Evolutionary conservation across 805 yeast species (phyloP), one percentile per base, ranked within the genome.

Genomic region (Nakazawaea siamensis): DNA sequence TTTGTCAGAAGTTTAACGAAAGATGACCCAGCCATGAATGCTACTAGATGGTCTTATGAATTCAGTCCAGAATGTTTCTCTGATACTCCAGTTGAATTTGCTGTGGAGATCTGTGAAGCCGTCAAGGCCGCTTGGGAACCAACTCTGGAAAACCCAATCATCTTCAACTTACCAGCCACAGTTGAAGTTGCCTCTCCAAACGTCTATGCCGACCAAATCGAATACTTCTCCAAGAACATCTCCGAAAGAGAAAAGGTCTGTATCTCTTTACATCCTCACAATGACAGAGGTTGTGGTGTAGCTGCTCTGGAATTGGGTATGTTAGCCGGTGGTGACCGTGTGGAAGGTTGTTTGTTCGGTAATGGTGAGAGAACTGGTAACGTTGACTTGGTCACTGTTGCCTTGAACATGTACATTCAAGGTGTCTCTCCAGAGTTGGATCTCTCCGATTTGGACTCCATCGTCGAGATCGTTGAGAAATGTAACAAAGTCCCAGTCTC

Each of bases 351-450:
- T 65, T 64, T 80, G 27, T 80, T 80, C 44, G 88, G 88, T 50
- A 80, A 80, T 56, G 90, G 90, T 60, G 90, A 80, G 66, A 68
- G 90, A 62, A 80, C 90, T 19, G 90, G 90, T 62, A 80, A 80
- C 54, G 88, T 80, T 46, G 90, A 80, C 56, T 63, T 80, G 43
- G 76, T 77, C 34, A 80, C 87, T 17, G 73, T 80, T 42, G 90
- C 85, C 3, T 62, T 80, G 48, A 80, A 80, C 65, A 58, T 80
- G 76, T 80, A 80, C 64, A 80, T 87, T 19, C 80, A 79, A 47
- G 90, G 90, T 47, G 73, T 80, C 29, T 55, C 79, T 26, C 88
- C 90, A 40, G 66, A 73, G 26, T 64, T 80, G 46, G 88, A 80
- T 52, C 76, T 80, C 51, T 75, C 83, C 15, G 82, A 80, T 48